phyloP scores from a whole-genome alignment of 768 basidiomycete genomes.

The Tricholoma saponaceum region DNA sequence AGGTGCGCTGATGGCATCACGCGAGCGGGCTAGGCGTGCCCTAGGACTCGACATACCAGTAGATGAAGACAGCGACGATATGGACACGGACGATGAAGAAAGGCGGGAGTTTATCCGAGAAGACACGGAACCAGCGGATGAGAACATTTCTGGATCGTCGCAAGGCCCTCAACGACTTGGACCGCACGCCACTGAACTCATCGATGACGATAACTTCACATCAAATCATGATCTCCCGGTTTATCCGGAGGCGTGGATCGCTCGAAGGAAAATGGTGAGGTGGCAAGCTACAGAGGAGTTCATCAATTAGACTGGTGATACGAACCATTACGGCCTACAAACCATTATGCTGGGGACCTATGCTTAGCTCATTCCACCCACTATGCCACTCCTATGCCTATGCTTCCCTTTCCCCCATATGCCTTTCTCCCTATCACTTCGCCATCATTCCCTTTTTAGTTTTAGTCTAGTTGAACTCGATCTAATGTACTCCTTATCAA shows the following conservation, averaged over 20 bases:
- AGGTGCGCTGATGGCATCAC: not conserved
- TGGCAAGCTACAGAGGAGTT: conserved; percentile 1
- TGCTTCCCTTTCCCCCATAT: not conserved
- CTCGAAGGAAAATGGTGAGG: not conserved
- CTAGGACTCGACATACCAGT: not conserved
- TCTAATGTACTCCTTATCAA: not conserved
- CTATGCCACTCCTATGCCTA: not conserved
- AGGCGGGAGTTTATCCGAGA: not conserved
- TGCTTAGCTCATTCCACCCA: not conserved
- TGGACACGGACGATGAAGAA: not conserved
- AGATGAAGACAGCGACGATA: not conserved
- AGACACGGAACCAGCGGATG: conserved; percentile 1
- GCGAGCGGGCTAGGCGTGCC: not conserved
- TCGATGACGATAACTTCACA: not conserved
- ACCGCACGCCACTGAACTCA: conserved; percentile 1
- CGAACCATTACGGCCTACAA: not conserved
- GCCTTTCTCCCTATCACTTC: not conserved
- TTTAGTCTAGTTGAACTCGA: not conserved
- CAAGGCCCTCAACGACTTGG: not conserved
- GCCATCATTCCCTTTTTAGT: not conserved
- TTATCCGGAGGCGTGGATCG: not conserved
- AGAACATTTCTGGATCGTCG: not conserved
- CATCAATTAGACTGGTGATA: not conserved
- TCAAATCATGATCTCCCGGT: not conserved
- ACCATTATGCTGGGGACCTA: not conserved